A percentile compares a stretch with the other conserved stretches of the same genome.
phyloP scores from a whole-genome alignment of 352 stramenopile genomes.

The Plasmopara muralis region DNA sequence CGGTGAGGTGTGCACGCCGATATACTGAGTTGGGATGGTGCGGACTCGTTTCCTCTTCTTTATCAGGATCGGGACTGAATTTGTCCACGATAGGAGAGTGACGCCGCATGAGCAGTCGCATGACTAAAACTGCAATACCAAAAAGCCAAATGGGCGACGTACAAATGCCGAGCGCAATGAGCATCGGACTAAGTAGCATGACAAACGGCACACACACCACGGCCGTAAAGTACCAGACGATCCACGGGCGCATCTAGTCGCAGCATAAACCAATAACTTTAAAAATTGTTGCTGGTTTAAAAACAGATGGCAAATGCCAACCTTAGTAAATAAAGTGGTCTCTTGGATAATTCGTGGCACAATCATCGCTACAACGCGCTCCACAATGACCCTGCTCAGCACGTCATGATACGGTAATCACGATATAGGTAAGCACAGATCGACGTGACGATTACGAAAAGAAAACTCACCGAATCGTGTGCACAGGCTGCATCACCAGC shows the following conservation, averaged over 20 bases:
- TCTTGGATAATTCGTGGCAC: slow-evolving; percentile 36
- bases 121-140: slow-evolving; percentile 44
- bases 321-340: slow-evolving; percentile 33
- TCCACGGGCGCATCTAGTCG: slow-evolving; percentile 42
- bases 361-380: slow-evolving; percentile 27
- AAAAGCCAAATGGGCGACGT: slow-evolving; percentile 73
- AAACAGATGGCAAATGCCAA: slow-evolving; percentile 8
- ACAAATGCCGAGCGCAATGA: slow-evolving; percentile 70
- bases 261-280: not conserved
- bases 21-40: slow-evolving; percentile 49
- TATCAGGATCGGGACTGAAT: slow-evolving; percentile 34
- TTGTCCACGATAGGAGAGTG: slow-evolving; percentile 28
- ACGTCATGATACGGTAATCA: slow-evolving; percentile 1
- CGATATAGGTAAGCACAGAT: slow-evolving; percentile 9
- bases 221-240: slow-evolving; percentile 62
- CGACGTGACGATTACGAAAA: slow-evolving; percentile 1
- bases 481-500: slow-evolving; percentile 31
- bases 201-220: slow-evolving; percentile 67
- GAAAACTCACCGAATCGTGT: slow-evolving; percentile 41
- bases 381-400: slow-evolving; percentile 22
- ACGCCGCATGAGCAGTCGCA: slow-evolving; percentile 37
- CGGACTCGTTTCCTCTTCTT: slow-evolving; percentile 33
- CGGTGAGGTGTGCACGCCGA: slow-evolving; percentile 28
- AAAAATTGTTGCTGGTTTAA: slow-evolving; percentile 4
- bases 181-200: slow-evolving; percentile 64